Base-by-base conservation (phyloP, 1,139 yeast species). In the Scheffersomyces quercinus region DNA sequence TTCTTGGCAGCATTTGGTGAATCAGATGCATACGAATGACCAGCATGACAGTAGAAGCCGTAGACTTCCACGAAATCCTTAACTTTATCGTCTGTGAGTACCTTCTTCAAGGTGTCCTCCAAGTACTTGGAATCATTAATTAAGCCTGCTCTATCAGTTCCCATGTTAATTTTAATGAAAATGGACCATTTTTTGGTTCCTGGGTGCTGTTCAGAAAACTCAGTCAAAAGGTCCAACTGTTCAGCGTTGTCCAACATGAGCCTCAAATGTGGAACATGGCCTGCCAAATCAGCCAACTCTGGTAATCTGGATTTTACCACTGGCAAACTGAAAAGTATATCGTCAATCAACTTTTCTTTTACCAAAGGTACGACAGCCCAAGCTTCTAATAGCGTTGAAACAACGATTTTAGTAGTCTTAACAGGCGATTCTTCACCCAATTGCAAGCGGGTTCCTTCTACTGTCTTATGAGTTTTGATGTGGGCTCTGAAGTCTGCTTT, bases 41-140 rank as follows among this genome's bases (percentile, higher is more conserved):
- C 95, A 1, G 90, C 88, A 64, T 87, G 95, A 42, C 87, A 83
- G 60, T 87, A 87, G 54, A 86, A 81, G 0, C 95, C 95, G 52
- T 70, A 80, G 8, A 85, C 49, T 7, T 71, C 68, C 11, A 80
- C 68, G 30, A 59, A 53, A 0, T 63, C 42, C 12, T 52, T 46
- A 5, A 61, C 48, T 3, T 65, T 60, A 3, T 47, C 40, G 20
- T 52, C 52, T 3, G 33, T 47, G 10, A 67, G 52, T 2, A 70
- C 55, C 35, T 60, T 58, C 1, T 59, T 44, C 12, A 78, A 47
- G 12, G 75, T 52, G 4, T 61, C 47, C 3, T 54, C 47, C 39
- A 77, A 58, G 7, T 53, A 58, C 3, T 58, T 53, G 2, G 73
- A 56, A 10, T 64, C 67, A 36, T 63, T 59, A 8, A 55, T 49